Conservation (phyloP, 148 eudicot species). For the Chenopodium album region DNA sequence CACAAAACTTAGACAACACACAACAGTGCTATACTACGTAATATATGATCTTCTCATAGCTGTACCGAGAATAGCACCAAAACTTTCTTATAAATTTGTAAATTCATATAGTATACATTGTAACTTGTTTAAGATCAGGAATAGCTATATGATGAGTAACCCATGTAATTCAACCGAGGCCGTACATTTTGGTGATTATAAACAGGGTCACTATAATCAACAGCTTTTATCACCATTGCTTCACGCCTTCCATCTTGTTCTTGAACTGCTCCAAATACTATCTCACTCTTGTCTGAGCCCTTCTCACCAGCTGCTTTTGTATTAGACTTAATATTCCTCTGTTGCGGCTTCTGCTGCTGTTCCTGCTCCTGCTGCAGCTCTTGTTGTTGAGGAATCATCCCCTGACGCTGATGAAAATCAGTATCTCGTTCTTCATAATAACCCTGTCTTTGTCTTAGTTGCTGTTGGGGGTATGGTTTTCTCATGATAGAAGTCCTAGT, state of each 20-base stretch:
- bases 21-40: background rate
- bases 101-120: background rate
- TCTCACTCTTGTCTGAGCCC: slow-evolving; percentile 59
- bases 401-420: slow-evolving; percentile 26
- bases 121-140: slow-evolving; percentile 6
- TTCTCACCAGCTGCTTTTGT: slow-evolving; percentile 52
- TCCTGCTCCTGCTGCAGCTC: slow-evolving; percentile 30
- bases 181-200: slow-evolving; percentile 49
- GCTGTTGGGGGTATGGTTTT: slow-evolving; percentile 36
- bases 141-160: slow-evolving; percentile 60
- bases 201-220: slow-evolving; percentile 66
- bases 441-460: slow-evolving; percentile 39
- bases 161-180: slow-evolving; percentile 77
- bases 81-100: background rate
- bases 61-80: background rate
- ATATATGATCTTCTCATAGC: slow-evolving; percentile 5
- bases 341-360: slow-evolving; percentile 30
- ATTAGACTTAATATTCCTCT: slow-evolving; percentile 36
- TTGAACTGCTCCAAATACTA: slow-evolving; percentile 87
- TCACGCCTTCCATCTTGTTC: slow-evolving; percentile 69
- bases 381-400: slow-evolving; percentile 15
- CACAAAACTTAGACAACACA: background rate
- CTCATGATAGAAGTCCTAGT: slow-evolving; percentile 33
- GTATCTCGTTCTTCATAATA: slow-evolving; percentile 41
- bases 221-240: slow-evolving; percentile 80